Evolutionary conservation across 2,329 filamentous ascomycete genomes (phyloP).

Genomic region (Penicillium nordicum): DNA sequence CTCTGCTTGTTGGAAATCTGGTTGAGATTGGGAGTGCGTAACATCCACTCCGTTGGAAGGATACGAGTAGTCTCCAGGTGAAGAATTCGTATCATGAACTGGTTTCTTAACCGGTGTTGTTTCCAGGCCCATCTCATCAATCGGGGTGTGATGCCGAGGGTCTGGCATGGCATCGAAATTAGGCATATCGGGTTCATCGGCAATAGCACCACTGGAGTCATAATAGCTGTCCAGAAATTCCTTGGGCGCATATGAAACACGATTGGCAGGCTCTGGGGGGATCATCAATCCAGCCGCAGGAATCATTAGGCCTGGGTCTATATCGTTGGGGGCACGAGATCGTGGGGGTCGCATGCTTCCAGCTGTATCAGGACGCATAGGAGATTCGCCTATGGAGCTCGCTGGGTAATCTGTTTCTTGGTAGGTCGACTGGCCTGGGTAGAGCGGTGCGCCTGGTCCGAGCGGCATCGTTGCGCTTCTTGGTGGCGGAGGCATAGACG

Average conservation of each 20-base stretch:
- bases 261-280: conserved; percentile 20
- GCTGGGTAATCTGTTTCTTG: conserved; percentile 27
- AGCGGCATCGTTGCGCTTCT: conserved; percentile 41
- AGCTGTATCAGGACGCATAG: conserved; percentile 27
- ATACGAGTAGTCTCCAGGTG: conserved; percentile 35
- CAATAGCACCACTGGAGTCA: conserved; percentile 42
- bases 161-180: conserved; percentile 59
- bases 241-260: conserved; percentile 29
- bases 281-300: conserved; percentile 16
- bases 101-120: conserved; percentile 27
- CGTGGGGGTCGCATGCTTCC: conserved; percentile 21
- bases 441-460: conserved; percentile 10
- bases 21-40: conserved; percentile 45
- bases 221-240: conserved; percentile 52
- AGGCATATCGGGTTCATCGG: conserved; percentile 57
- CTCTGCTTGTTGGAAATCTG: conserved; percentile 39
- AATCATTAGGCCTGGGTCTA: conserved; percentile 17
- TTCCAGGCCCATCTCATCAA: conserved; percentile 38
- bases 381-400: conserved; percentile 16
- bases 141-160: conserved; percentile 22
- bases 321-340: conserved; percentile 26
- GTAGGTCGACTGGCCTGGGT: conserved; percentile 37
- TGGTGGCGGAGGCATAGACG: conserved; percentile 30
- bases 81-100: conserved; percentile 18
- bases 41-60: conserved; percentile 27